A percentile compares a stretch with the other conserved stretches of the same genome.
Conservation (phyloP, 768 basidiomycete genomes). For the Psilocybe subaeruginosa region DNA sequence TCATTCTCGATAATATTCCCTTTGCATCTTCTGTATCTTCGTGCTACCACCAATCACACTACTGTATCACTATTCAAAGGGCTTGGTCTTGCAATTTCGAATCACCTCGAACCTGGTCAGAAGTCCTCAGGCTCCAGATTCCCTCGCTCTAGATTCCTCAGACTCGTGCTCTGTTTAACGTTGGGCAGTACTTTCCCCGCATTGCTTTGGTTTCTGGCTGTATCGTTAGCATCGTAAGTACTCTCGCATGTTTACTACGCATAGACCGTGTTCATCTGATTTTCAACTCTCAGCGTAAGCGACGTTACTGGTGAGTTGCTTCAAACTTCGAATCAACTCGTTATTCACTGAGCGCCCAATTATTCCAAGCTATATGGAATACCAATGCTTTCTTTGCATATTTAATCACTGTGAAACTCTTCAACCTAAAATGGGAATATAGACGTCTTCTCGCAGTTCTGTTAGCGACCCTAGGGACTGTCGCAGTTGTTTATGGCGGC, state of each 20-base stretch:
- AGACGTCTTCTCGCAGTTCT: constrained; percentile 71
- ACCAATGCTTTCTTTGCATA: constrained; percentile 93
- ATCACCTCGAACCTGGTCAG: constrained; percentile 43
- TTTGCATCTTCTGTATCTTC: constrained; percentile 73
- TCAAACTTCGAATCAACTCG: not conserved
- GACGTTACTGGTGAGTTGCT: constrained; percentile 70
- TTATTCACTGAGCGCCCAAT: constrained; percentile 14
- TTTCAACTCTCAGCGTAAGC: constrained; percentile 54
- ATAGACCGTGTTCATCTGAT: not conserved
- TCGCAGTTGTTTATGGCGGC: constrained; percentile 84
- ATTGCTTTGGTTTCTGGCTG: constrained; percentile 76
- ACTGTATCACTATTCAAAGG: constrained; percentile 50
- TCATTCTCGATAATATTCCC: constrained; percentile 80
- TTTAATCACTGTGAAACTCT: constrained; percentile 76
- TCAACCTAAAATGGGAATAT: constrained; percentile 63
- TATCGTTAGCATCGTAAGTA: constrained; percentile 72
- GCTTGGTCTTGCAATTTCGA: constrained; percentile 52
- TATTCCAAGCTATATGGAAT: constrained; percentile 70
- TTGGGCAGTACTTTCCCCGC: constrained; percentile 64
- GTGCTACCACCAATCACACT: constrained; percentile 49
- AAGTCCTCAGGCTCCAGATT: constrained; percentile 35
- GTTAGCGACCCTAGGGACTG: constrained; percentile 80
- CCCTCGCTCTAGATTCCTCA: constrained; percentile 38
- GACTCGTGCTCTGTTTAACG: constrained; percentile 48
- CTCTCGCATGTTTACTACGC: constrained; percentile 15